Conservation (phyloP, 495 filamentous ascomycete genomes). For the Trichocladium uniseriatum region DNA sequence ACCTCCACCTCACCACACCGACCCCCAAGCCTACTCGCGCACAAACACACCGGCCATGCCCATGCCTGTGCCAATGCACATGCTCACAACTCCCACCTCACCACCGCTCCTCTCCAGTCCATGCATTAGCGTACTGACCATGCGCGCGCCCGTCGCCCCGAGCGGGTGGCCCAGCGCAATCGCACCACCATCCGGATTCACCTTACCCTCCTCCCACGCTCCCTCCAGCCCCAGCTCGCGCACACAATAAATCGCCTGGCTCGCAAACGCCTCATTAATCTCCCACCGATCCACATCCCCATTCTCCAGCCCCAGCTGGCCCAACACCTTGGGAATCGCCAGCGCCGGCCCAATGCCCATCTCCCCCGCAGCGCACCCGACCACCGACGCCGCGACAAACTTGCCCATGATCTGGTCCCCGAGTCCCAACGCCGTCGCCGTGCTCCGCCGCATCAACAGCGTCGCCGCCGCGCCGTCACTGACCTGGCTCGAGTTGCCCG, state of each 20-base stretch:
- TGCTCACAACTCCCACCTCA: conserved; percentile 65
- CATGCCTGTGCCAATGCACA: conserved; percentile 72
- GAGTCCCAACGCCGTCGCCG: conserved; percentile 66
- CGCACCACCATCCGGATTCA: conserved; percentile 89
- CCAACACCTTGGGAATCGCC: conserved; percentile 72
- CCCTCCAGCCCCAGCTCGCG: conserved; percentile 59
- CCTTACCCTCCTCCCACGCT: conserved; percentile 49
- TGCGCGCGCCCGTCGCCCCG: conserved; percentile 81
- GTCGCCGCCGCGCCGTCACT: conserved; percentile 81
- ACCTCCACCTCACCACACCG: background rate
- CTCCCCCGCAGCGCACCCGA: conserved; percentile 76
- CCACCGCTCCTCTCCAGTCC: conserved; percentile 49
- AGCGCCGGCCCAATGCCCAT: conserved; percentile 87
- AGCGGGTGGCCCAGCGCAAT: conserved; percentile 90
- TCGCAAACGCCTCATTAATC: conserved; percentile 93
- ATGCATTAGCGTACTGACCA: conserved; percentile 66
- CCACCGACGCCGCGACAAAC: conserved; percentile 65
- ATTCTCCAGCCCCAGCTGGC: conserved; percentile 51
- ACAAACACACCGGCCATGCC: conserved; percentile 78
- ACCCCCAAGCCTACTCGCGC: conserved; percentile 48
- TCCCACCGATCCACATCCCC: conserved; percentile 83
- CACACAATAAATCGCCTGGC: conserved; percentile 74
- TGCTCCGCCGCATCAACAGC: conserved; percentile 74
- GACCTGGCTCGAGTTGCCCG: conserved; percentile 80
- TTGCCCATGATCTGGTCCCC: conserved; percentile 60